Evolutionary conservation across 352 stramenopile genomes (phyloP), one percentile per base, ranked within the genome.

Genomic region (Phytophthora nicotianae): DNA sequence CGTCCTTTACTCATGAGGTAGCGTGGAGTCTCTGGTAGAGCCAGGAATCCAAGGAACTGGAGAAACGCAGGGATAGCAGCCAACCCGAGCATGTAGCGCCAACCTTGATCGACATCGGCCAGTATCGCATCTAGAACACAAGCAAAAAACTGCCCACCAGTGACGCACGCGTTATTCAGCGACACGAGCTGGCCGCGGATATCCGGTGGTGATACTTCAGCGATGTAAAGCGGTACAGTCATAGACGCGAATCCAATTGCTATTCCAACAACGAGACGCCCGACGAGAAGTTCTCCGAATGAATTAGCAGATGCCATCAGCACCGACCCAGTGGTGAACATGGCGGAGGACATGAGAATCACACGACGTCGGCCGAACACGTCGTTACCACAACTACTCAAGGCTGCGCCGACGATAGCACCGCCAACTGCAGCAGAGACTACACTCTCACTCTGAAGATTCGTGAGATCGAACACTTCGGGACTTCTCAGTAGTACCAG

Each of bases 41-140:
- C 20, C 1, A 93, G 37, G 33, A 93, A 92, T 0, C 78, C 81
- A 4, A 93, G 2, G 14, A 94, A 77, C 55, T 95, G 87, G 16
- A 93, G n/a, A 9, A 76, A 61, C 0, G 81, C 84, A 9, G 83
- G 87, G 11, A 94, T 57, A 13, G 80, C 77, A 5, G 79, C 80
- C 23, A 93, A 58, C 0, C 87, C 87, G 7, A 95, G 82, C 85
- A 95, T 93, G 55, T 87, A 92, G 14, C 87, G 71, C 84, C 87
- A 94, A 7, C 85, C 83, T 14, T 83, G 63, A 13, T 71, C 55
- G 3, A 81, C 66, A 26, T 58, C 24, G 32, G 76, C 88, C 10
- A 94, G 65, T 17, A 83, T 5, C 0, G 83, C 85, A 16, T 75
- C 77, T 7, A 91, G 60, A 6, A 94, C 50, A 17, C 69, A 84